Evolutionary conservation across 2,329 filamentous ascomycete genomes (phyloP).

Genomic region (Paecilomyces fulvus): DNA sequence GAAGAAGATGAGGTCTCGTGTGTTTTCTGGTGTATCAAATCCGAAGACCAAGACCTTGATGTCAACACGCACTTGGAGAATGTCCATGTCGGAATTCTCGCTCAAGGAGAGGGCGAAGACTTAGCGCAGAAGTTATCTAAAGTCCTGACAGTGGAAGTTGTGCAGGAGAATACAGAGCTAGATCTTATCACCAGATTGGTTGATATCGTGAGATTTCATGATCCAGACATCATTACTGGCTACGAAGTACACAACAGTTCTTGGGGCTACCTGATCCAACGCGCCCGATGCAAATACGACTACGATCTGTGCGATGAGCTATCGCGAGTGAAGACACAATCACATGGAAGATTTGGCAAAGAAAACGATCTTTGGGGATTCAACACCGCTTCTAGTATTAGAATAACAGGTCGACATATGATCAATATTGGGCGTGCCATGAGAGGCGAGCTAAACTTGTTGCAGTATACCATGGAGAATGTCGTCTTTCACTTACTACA

Average conservation of each 20-base stretch:
- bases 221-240: constrained; percentile 88
- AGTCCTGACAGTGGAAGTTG: constrained; percentile 55
- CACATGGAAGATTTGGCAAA: constrained; percentile 75
- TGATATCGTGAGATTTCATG: constrained; percentile 71
- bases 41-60: constrained; percentile 55
- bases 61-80: constrained; percentile 41
- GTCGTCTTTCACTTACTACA: constrained; percentile 87
- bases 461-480: constrained; percentile 96
- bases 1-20: constrained; percentile 81
- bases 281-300: constrained; percentile 76
- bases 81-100: constrained; percentile 61
- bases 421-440: constrained; percentile 97
- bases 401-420: constrained; percentile 87
- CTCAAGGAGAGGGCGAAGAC: constrained; percentile 55
- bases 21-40: constrained; percentile 83
- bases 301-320: constrained; percentile 87
- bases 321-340: constrained; percentile 76
- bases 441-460: constrained; percentile 79
- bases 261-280: constrained; percentile 93
- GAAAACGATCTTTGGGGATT: constrained; percentile 89
- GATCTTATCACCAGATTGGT: constrained; percentile 80
- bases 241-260: constrained; percentile 91
- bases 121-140: constrained; percentile 52
- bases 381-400: constrained; percentile 83
- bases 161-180: constrained; percentile 70